A percentile compares a stretch with the other conserved stretches of the same genome.
Conservation (phyloP, 768 basidiomycete species). For the Daedaleopsis sinensis region DNA sequence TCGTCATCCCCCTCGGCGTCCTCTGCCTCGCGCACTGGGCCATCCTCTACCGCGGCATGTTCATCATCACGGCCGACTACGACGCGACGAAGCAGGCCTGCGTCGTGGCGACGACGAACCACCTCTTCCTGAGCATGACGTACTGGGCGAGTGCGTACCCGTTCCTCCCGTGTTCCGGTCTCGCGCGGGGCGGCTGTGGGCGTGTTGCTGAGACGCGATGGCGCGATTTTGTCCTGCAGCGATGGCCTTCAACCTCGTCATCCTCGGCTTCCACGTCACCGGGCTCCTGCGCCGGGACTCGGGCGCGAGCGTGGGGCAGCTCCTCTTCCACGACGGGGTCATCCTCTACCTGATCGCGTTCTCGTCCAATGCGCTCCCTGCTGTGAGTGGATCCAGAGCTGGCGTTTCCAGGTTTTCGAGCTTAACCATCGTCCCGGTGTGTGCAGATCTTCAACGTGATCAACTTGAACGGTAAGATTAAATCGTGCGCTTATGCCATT, state of each 20-base stretch:
- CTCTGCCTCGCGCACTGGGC: conserved; percentile 68
- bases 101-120: conserved; percentile 53
- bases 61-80: conserved; percentile 63
- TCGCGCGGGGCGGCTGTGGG: background rate
- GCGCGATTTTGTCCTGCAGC: conserved; percentile 41
- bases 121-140: conserved; percentile 59
- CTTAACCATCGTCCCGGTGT: background rate
- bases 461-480: conserved; percentile 57
- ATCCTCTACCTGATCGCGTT: conserved; percentile 71
- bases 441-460: conserved; percentile 57
- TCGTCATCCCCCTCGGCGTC: conserved; percentile 52
- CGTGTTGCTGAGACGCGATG: conserved; percentile 6
- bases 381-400: conserved; percentile 43
- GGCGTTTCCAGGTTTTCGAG: background rate
- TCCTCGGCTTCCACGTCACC: conserved; percentile 56
- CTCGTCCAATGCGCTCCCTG: conserved; percentile 66
- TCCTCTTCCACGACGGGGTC: conserved; percentile 75
- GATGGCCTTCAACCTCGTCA: conserved; percentile 69
- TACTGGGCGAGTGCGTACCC: conserved; percentile 68
- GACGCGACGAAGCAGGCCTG: conserved; percentile 45
- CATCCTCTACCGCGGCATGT: conserved; percentile 70
- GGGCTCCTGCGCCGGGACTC: conserved; percentile 50
- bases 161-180: background rate
- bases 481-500: background rate
- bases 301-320: conserved; percentile 63